Evolutionary conservation across 345 rosid genomes (phyloP).

Genomic region (Lepidium aucheri): DNA sequence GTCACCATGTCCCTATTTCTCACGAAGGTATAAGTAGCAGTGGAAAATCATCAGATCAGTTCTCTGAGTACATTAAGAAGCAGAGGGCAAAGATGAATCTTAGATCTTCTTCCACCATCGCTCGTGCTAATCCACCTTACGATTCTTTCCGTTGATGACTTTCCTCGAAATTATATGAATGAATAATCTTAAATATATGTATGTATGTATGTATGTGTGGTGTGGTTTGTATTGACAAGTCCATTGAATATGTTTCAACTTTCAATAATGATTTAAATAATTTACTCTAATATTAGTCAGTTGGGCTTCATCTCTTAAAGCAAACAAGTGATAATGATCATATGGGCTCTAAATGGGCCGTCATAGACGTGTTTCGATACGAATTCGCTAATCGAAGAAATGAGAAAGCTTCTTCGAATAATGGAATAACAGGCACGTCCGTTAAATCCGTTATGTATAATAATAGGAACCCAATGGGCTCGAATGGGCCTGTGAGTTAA

Average conservation of each 20-base stretch:
- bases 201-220: background rate
- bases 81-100: constrained; percentile 19
- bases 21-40: constrained; percentile 2
- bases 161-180: background rate
- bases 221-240: background rate
- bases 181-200: background rate
- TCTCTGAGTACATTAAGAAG: constrained; percentile 22
- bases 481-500: too few relatives aligned
- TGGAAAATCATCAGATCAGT: constrained; percentile 16
- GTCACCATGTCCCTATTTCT: constrained; percentile 20
- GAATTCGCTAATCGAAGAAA: too few relatives aligned
- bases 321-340: background rate
- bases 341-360: background rate
- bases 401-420: too few relatives aligned
- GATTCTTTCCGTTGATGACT: constrained; percentile 11
- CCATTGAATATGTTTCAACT: background rate
- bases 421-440: too few relatives aligned
- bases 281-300: too few relatives aligned
- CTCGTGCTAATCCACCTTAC: background rate
- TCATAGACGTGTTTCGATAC: too few relatives aligned
- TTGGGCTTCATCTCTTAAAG: background rate
- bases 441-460: too few relatives aligned
- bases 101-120: constrained; percentile 19
- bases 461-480: too few relatives aligned
- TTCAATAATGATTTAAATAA: background rate